phyloP scores from a whole-genome alignment of 2,329 filamentous ascomycete genomes.

The Fusarium multiceps region DNA sequence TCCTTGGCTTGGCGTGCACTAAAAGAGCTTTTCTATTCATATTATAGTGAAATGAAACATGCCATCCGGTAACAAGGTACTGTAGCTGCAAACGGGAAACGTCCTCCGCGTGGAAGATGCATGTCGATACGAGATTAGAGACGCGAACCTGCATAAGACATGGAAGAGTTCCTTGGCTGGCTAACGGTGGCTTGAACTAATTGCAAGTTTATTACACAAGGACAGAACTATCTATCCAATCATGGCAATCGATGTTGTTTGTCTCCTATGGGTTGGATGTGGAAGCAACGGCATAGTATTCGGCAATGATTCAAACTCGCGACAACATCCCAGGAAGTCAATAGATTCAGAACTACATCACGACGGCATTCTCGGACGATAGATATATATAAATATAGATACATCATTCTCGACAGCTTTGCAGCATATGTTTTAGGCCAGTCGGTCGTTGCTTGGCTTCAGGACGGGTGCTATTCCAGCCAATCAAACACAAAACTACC shows the following conservation, averaged over 20 bases:
- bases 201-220: background rate
- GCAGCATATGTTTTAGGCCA: background rate
- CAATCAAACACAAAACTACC: constrained; percentile 2
- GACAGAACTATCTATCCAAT: background rate
- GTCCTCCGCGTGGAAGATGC: background rate
- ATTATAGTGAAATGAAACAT: background rate
- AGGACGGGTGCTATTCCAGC: background rate
- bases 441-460: background rate
- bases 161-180: background rate
- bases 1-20: background rate
- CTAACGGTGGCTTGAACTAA: background rate
- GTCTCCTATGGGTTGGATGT: background rate
- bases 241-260: background rate
- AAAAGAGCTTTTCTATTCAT: background rate
- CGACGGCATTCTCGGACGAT: too few relatives aligned
- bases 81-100: background rate
- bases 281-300: background rate
- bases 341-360: background rate
- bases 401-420: background rate
- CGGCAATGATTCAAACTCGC: background rate
- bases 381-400: background rate
- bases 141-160: constrained; percentile 31
- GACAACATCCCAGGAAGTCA: background rate
- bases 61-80: background rate
- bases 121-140: constrained; percentile 18